These are phyloP conservation scores for Kwoniella pini DNA, from an alignment of 768 basidiomycete species.

Conservation along the genomic window DNA sequence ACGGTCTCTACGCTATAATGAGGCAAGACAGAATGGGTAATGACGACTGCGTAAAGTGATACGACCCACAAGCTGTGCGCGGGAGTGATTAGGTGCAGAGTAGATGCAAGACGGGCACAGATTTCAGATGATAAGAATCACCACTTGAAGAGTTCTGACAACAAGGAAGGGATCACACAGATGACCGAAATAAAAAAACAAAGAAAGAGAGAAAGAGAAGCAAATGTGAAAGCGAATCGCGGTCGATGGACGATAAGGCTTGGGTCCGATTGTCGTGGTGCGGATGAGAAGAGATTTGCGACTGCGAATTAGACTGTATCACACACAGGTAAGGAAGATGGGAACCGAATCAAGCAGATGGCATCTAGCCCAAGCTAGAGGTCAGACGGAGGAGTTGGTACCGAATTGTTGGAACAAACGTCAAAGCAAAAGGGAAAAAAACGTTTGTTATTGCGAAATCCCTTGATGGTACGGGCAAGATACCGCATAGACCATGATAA, in stretches of 20 bases:
- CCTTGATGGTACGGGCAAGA: not conserved
- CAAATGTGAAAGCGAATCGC: not conserved
- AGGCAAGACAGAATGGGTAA: not conserved
- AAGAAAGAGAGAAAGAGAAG: not conserved
- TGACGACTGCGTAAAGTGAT: not conserved
- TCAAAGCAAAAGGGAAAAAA: slow-evolving; percentile 2
- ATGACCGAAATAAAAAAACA: too few species aligned
- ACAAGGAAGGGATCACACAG: too few species aligned
- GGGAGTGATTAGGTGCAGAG: too few species aligned
- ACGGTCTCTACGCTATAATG: too few species aligned
- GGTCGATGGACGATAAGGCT: not conserved
- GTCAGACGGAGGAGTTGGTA: not conserved
- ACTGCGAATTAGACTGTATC: not conserved
- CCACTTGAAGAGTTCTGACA: not conserved
- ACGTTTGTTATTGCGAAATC: not conserved
- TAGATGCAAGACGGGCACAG: too few species aligned
- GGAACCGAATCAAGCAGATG: not conserved
- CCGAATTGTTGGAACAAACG: not conserved
- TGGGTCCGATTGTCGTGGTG: too few species aligned
- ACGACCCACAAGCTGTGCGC: too few species aligned
- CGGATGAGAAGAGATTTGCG: too few species aligned
- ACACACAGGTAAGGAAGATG: not conserved
- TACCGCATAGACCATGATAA: not conserved
- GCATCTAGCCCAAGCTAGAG: not conserved
- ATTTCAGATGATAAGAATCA: too few species aligned